phyloP scores from a whole-genome alignment of 495 filamentous ascomycete species.

The Penicillium cosmopolitanum region DNA sequence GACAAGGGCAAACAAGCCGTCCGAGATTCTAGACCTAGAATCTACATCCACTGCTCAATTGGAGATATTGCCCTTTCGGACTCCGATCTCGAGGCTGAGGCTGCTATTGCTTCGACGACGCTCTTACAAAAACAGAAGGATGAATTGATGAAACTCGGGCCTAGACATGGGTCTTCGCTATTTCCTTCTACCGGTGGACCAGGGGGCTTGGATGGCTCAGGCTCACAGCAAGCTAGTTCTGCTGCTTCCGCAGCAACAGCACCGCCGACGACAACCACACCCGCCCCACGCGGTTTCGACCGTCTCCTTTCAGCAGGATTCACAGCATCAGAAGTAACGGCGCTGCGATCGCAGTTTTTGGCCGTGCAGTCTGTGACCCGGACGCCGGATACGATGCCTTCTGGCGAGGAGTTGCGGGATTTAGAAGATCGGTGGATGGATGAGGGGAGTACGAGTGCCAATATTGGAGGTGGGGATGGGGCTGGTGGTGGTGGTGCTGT shows the following conservation, averaged over 20 bases:
- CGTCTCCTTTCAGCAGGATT: constrained; percentile 80
- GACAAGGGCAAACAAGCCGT: constrained; percentile 56
- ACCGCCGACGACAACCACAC: constrained; percentile 45
- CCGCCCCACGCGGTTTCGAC: constrained; percentile 86
- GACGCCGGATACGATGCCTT: constrained; percentile 85
- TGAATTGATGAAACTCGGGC: constrained; percentile 2
- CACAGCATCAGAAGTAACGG: constrained; percentile 75
- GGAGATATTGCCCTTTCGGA: constrained; percentile 65
- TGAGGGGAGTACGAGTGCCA: constrained; percentile 56
- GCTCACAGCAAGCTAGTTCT: not conserved
- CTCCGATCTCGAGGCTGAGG: constrained; percentile 71
- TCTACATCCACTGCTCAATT: constrained; percentile 92
- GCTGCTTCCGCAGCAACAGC: constrained; percentile 13
- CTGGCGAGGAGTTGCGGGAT: constrained; percentile 57
- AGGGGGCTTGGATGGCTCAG: too few relatives aligned
- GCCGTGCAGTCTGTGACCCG: constrained; percentile 74
- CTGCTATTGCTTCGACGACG: constrained; percentile 46
- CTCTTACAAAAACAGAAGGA: constrained; percentile 26
- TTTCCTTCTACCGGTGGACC: constrained; percentile 1
- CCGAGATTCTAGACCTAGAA: constrained; percentile 47
- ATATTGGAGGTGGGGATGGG: constrained; percentile 37
- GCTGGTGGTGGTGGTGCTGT: constrained; percentile 36
- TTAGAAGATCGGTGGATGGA: constrained; percentile 96
- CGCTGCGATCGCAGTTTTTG: constrained; percentile 83
- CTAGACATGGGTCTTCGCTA: constrained; percentile 9